A percentile compares a stretch with the other conserved stretches of the same genome.
phyloP scores from a whole-genome alignment of 1,284 basidiomycete species.

The Marasmius sp. region DNA sequence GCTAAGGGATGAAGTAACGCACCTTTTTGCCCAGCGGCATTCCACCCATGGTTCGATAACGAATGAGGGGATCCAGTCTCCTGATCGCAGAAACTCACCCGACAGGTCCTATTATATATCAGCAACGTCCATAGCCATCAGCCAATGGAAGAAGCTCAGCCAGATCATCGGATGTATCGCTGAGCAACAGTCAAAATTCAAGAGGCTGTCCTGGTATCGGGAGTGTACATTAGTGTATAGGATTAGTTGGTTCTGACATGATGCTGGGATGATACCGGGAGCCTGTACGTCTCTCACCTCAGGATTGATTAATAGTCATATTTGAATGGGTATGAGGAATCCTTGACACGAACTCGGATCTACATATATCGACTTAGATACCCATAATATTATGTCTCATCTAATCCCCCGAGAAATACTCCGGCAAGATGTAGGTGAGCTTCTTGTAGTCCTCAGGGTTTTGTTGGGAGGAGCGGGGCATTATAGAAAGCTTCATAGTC shows the following conservation, averaged over 20 bases:
- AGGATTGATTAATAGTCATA: background rate
- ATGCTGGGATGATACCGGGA: too few species aligned
- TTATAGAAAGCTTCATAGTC: slow-evolving; percentile 82
- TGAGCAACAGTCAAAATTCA: too few species aligned
- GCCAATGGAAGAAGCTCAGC: too few species aligned
- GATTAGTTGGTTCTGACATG: too few species aligned
- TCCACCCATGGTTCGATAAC: background rate
- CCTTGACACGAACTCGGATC: background rate
- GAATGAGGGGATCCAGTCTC: background rate
- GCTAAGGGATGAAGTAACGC: background rate
- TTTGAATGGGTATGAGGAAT: background rate
- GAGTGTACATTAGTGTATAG: too few species aligned
- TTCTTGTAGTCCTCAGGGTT: slow-evolving; percentile 71
- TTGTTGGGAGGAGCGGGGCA: slow-evolving; percentile 69
- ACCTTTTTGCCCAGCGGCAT: background rate
- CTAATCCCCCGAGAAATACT: slow-evolving; percentile 49
- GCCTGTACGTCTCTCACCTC: too few species aligned
- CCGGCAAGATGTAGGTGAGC: slow-evolving; percentile 77
- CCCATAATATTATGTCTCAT: background rate
- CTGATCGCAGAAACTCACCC: background rate
- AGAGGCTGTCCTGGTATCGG: too few species aligned
- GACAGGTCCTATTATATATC: too few species aligned
- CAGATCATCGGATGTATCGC: too few species aligned
- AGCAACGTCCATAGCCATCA: too few species aligned
- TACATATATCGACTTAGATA: background rate